phyloP scores from a whole-genome alignment of 2,329 filamentous ascomycete species.

The Venturia oleaginea region DNA sequence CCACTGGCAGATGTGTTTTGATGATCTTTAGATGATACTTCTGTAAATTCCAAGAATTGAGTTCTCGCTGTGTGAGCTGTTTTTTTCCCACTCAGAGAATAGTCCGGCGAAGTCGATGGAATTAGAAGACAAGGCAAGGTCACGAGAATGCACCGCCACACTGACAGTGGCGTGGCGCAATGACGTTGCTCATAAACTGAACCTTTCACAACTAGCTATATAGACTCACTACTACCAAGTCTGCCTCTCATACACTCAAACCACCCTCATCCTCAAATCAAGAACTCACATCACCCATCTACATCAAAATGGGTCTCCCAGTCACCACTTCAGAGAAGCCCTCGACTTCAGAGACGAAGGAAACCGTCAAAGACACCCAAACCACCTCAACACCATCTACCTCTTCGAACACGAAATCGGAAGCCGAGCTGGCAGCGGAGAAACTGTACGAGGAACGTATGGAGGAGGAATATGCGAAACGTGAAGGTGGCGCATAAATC shows the following conservation, averaged over 20 bases:
- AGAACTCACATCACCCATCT: neutral
- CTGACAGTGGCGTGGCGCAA: neutral
- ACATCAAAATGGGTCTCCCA: conserved; percentile 8
- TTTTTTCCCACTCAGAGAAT: no score
- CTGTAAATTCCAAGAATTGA: no score
- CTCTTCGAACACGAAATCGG: conserved; percentile 19
- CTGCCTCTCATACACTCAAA: neutral
- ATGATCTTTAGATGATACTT: no score
- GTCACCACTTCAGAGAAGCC: conserved; percentile 16
- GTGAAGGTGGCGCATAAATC: conserved; percentile 28
- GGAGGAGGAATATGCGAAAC: conserved; percentile 32
- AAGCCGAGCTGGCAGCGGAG: conserved; percentile 26
- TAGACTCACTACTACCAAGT: neutral
- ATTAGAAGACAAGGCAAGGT: neutral
- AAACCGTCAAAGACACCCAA: neutral
- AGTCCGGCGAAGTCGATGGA: neutral
- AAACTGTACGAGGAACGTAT: conserved; percentile 29
- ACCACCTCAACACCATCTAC: neutral
- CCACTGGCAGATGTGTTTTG: no score
- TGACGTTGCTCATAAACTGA: neutral
- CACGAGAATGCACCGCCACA: neutral
- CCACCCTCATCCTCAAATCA: no score
- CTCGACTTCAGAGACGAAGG: conserved; percentile 16
- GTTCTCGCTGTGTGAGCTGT: no score
- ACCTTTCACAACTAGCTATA: neutral